Evolutionary conservation across 2,329 filamentous ascomycete species (phyloP), one percentile per base, ranked within the genome.

Genomic region (Blastomyces percursus): DNA sequence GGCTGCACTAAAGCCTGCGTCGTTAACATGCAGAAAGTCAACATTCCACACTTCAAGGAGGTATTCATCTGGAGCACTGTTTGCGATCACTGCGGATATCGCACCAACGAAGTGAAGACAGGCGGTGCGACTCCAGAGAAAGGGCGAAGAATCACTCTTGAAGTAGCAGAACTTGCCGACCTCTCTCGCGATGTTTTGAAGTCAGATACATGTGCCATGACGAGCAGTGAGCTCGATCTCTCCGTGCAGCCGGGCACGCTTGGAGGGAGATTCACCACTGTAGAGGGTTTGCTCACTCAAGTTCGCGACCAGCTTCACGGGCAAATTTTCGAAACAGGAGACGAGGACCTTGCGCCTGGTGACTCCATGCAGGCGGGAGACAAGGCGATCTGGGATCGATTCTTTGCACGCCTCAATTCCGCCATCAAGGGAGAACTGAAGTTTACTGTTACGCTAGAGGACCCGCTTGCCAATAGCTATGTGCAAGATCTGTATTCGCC

Each of bases 11-110:
- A 89, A 75, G 79, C 85, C 4, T 96, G 92, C 77, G 86, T 86
- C 3, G 96, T 95, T 11, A 92, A 96, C 76, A 96, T 96, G 91
- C 96, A 96, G 80, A 96, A 96, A 87, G 91, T 97, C 63, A 91
- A 96, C 71, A 96, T 99, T 66, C 94, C 94, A 0, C 89, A 96
- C 78, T 99, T 99, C 80, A 96, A 96, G 78, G 90, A 97, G 72
- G 94, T 99, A 2, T 87, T 96, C 50, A 82, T 99, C 69, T 97
- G 96, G 90, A 92, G 87, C 69, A 97, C 93, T 1, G 87, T 91
- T 35, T 99, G 94, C 77, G 87, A 93, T 35, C 82, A 88, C 74
- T 99, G 94, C 73, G 93, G 93, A 63, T 96, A 97, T 80, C 88
- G 91, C 66, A 94, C 89, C 69, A 97, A 96, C 76, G 94, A 99